Conservation (phyloP, 352 stramenopile species). For the Pilasporangium apinafurcum region DNA sequence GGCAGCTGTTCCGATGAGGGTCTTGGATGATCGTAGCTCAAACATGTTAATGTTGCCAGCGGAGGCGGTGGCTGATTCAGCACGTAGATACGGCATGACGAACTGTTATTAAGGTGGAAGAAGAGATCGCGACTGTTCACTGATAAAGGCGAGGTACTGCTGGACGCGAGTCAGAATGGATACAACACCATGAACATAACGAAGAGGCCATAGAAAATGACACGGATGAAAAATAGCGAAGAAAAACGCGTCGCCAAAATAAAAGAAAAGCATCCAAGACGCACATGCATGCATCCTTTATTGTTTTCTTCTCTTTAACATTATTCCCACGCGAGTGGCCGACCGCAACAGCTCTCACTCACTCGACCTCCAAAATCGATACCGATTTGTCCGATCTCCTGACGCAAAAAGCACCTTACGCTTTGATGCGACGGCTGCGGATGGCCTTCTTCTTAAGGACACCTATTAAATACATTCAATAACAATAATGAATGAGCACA, state of each 20-base stretch:
- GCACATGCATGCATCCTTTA: constrained; percentile 23
- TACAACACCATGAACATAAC: background rate
- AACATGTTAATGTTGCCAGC: constrained; percentile 1
- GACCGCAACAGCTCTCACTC: constrained; percentile 1
- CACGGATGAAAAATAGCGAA: background rate
- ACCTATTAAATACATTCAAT: constrained; percentile 14
- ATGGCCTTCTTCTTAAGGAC: constrained; percentile 80
- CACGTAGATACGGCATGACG: constrained; percentile 39
- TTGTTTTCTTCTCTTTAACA: constrained; percentile 21
- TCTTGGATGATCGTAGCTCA: constrained; percentile 58
- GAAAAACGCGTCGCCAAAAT: background rate
- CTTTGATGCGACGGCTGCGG: constrained; percentile 77
- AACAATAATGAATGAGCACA: background rate
- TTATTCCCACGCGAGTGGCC: constrained; percentile 39
- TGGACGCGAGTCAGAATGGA: no score
- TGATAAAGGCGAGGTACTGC: no score
- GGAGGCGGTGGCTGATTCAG: background rate
- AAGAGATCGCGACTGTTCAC: constrained; percentile 6
- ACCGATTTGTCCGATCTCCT: no score
- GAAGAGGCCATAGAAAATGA: background rate
- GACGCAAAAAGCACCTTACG: no score
- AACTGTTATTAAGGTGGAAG: background rate
- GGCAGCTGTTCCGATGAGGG: constrained; percentile 34
- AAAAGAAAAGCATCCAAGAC: constrained; percentile 8
- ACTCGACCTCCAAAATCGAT: constrained; percentile 3